Evolutionary conservation across 768 basidiomycete genomes (phyloP).

Genomic region (Pholiota molesta): DNA sequence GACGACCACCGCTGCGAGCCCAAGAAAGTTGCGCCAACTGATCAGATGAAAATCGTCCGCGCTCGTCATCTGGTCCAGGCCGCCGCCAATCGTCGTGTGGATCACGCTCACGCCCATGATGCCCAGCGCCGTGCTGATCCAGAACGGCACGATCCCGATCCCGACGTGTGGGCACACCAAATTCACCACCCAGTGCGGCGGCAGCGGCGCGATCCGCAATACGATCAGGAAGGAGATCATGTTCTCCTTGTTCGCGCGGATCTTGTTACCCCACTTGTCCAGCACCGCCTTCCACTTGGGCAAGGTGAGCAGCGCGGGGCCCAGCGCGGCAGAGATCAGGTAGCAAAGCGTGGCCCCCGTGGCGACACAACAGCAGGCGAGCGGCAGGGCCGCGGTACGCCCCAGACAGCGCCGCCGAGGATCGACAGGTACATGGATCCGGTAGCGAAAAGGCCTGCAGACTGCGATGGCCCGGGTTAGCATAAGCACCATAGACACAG

Average conservation of each 20-base stretch:
- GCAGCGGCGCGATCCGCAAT: slow-evolving; percentile 91
- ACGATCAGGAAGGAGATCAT: slow-evolving; percentile 92
- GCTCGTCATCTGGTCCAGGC: slow-evolving; percentile 94
- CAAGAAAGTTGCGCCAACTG: slow-evolving; percentile 89
- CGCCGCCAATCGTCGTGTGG: slow-evolving; percentile 92
- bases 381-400: slow-evolving; percentile 83
- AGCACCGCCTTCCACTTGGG: slow-evolving; percentile 84
- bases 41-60: slow-evolving; percentile 92
- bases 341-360: slow-evolving; percentile 92
- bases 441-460: slow-evolving; percentile 96
- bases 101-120: slow-evolving; percentile 92
- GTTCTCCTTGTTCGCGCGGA: slow-evolving; percentile 79
- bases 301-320: slow-evolving; percentile 86
- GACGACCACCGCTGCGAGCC: slow-evolving; percentile 80
- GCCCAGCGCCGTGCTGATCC: slow-evolving; percentile 87
- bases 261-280: slow-evolving; percentile 81
- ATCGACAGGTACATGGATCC: slow-evolving; percentile 99
- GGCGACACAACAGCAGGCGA: slow-evolving; percentile 93
- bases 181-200: slow-evolving; percentile 97
- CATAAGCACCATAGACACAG: slow-evolving; percentile 3
- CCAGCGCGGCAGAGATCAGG: slow-evolving; percentile 87
- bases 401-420: slow-evolving; percentile 95
- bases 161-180: slow-evolving; percentile 91
- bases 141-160: slow-evolving; percentile 84
- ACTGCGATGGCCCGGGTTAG: slow-evolving; percentile 39